Conservation (phyloP, 495 filamentous ascomycete species). For the Darksidea phi region DNA sequence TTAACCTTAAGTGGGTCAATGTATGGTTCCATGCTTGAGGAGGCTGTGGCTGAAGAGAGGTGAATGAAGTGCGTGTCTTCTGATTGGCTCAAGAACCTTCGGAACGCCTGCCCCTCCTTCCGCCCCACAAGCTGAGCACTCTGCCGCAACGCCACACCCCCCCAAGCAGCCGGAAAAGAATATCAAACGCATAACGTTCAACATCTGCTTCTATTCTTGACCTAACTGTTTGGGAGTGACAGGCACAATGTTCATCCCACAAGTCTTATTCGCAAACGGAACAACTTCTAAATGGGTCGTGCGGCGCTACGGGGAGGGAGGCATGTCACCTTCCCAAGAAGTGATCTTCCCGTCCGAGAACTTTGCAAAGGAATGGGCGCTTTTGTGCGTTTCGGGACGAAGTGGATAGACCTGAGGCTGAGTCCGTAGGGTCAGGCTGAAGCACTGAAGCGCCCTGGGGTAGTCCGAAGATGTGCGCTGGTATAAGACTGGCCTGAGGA, state of each 20-base stretch:
- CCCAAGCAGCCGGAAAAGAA: background rate
- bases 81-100: background rate
- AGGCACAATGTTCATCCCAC: slow-evolving; percentile 9
- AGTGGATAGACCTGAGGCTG: slow-evolving; percentile 11
- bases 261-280: slow-evolving; percentile 21
- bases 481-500: slow-evolving; percentile 16
- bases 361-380: slow-evolving; percentile 8
- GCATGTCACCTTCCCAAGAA: slow-evolving; percentile 3
- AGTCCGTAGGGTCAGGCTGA: slow-evolving; percentile 24
- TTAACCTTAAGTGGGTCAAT: background rate
- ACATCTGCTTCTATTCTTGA: slow-evolving; percentile 2
- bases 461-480: slow-evolving; percentile 1
- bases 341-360: background rate
- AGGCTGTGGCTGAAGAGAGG: background rate
- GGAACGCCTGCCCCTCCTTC: background rate
- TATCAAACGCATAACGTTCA: slow-evolving; percentile 19
- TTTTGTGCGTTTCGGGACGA: slow-evolving; percentile 19
- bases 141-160: slow-evolving; percentile 3
- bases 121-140: background rate
- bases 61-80: background rate
- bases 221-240: slow-evolving; percentile 18
- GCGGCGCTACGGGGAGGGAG: background rate
- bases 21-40: background rate
- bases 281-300: background rate
- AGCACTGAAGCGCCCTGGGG: slow-evolving; percentile 6